Evolutionary conservation across 768 basidiomycete species (phyloP), one percentile per base, ranked within the genome.

Genomic region (Dioszegia crocea): DNA sequence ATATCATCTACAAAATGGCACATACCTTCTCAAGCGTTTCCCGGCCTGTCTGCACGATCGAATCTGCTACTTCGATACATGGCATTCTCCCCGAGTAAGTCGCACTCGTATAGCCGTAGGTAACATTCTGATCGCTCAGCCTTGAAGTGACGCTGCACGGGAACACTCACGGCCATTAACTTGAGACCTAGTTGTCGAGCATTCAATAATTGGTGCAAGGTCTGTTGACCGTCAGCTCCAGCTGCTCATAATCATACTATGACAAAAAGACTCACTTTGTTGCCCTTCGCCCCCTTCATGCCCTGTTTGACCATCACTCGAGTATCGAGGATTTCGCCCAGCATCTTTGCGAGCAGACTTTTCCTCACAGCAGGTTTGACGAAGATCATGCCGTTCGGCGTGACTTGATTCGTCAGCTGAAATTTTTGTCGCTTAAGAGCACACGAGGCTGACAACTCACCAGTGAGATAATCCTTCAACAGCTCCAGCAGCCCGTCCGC

Each of bases 241-340:
- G 16, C 27, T n/a, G 19, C 24, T 4, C 27, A 1, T 26, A 24
- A 29, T 19, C 19, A 2, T 14, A 23, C 8, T 11, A 33, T 36
- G 44, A 41, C 40, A n/a, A 12, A 55, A 17, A 1, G 30, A 38
- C 71, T 53, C 49, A 88, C 92, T 79, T 89, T 91, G 73, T 96
- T 86, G 40, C 80, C 78, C 48, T 83, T 84, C 8, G 82, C 82
- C 23, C 81, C 79, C 75, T 97, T 97, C 92, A 96, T 92, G 2
- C 89, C 91, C 63, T 91, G 87, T 74, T 97, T 99, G 24, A 99
- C 88, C 96, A 99, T 98, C 4, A 97, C 89, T 54, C 96, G 82
- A 17, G 94, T 97, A 52, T 97, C 90, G 62, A 99, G 79, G 2
- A 98, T 80, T 76, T 99, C 96, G 3, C 82, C 83, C 62, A 99